Evolutionary conservation across 2,329 filamentous ascomycete genomes (phyloP).

Genomic region (Fusarium chlamydosporum): DNA sequence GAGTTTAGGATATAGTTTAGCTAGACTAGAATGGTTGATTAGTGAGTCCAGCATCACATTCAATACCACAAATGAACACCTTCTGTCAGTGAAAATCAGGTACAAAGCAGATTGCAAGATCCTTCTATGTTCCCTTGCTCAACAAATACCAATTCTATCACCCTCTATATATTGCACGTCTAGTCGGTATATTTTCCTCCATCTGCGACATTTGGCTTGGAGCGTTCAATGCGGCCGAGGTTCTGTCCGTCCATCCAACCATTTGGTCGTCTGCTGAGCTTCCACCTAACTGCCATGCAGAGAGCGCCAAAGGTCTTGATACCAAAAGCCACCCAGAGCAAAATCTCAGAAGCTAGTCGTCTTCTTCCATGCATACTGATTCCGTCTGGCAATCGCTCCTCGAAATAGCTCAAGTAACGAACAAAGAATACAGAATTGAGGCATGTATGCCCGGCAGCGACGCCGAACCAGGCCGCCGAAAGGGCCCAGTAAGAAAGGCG

Average conservation of each 20-base stretch:
- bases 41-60: not conserved
- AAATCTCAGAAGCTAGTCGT: slow-evolving; percentile 28
- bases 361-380: slow-evolving; percentile 45
- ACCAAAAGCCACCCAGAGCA: slow-evolving; percentile 45
- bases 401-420: slow-evolving; percentile 37
- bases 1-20: too few species aligned
- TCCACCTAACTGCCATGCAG: slow-evolving; percentile 47
- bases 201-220: slow-evolving; percentile 20
- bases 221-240: slow-evolving; percentile 35
- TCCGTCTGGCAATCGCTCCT: slow-evolving; percentile 45
- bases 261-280: slow-evolving; percentile 46
- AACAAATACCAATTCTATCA: not conserved
- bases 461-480: slow-evolving; percentile 37
- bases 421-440: slow-evolving; percentile 41
- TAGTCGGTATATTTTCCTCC: slow-evolving; percentile 44
- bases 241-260: slow-evolving; percentile 46
- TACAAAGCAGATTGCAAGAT: not conserved
- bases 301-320: slow-evolving; percentile 37
- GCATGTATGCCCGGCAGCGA: slow-evolving; percentile 39
- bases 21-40: not conserved
- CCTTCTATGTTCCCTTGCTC: not conserved
- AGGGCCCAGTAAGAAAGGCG: slow-evolving; percentile 47
- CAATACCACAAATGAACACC: not conserved
- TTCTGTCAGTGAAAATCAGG: not conserved
- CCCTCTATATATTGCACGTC: not conserved